Evolutionary conservation across 2,329 filamentous ascomycete species (phyloP), one percentile per base, ranked within the genome.

Genomic region (Daldinia eschscholtzii): DNA sequence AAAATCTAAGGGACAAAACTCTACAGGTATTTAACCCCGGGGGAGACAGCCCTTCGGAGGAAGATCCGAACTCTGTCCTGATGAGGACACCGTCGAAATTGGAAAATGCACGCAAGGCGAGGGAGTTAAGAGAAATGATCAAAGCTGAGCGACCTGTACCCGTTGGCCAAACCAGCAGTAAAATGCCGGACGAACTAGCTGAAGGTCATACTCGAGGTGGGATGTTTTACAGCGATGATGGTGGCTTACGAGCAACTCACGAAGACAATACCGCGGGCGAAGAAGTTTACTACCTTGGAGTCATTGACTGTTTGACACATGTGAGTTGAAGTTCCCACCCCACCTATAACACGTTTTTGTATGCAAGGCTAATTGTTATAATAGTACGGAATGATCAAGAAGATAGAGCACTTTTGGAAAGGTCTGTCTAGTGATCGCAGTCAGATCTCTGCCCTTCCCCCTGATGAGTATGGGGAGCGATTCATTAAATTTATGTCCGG

Each of bases 261-360:
- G 94, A 98, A 80, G 90, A 97, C 80, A 92, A 97, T 70, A 83
- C 84, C 15, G 89, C 92, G 1, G 94, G 92, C 1, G 93, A 98
- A 61, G 93, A 97, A 81, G 94, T 99, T 46, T 99, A 99, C 81
- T 99, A 99, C 79, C 88, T 99, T 6, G 97, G 96, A 39, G 97
- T 99, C 75, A 99, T 99, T 80, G 96, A 99, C 81, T 99, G 96
- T 80, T 85, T 99, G 76, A 99, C 96, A 75, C 93, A 98, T 80
- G 94, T 97, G 87, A 89, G 93, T 88, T 60, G 37, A 3, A 13
- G 50, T 15, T 15, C 10, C 13, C 10, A 2, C 35, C 18, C 7
- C 15, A 13, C 37, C 50, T 52, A 13, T 42, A 37, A 0, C 20
- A 20, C 12, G 10, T 37, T 12, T 6, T 2, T 26, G 9, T 26